Conservation (phyloP, 202 grass and related monocot genomes). For the Dendrocalamus latiflorus region DNA sequence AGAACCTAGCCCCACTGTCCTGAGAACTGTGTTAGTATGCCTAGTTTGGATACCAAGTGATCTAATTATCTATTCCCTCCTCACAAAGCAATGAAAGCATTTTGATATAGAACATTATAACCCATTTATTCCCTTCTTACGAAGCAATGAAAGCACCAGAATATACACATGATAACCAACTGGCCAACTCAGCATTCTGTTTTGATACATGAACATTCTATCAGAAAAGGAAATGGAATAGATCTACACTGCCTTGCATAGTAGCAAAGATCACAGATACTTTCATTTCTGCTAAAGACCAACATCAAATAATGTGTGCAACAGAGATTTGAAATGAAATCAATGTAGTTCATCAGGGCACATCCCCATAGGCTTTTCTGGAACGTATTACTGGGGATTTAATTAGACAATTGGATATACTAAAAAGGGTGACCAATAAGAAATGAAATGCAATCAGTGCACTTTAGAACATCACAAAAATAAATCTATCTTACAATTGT, state of each 20-base stretch:
- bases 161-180: background rate
- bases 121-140: background rate
- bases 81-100: background rate
- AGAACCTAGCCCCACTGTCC: background rate
- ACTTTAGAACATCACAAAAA: no score
- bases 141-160: background rate
- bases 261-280: background rate
- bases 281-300: background rate
- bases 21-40: background rate
- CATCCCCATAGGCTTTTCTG: no score
- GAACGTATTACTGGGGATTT: no score
- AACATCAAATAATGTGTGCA: background rate
- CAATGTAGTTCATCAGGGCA: no score
- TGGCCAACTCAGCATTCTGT: background rate
- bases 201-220: background rate
- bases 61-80: background rate
- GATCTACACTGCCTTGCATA: background rate
- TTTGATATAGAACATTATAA: background rate
- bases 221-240: background rate
- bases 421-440: no score
- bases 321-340: no score
- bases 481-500: no score
- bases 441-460: no score
- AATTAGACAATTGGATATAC: no score
- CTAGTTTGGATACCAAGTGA: conserved; percentile 2